These are phyloP conservation scores for Aureobasidium sp. DNA, from an alignment of 2,329 filamentous ascomycete species.

Conservation along the genomic window DNA sequence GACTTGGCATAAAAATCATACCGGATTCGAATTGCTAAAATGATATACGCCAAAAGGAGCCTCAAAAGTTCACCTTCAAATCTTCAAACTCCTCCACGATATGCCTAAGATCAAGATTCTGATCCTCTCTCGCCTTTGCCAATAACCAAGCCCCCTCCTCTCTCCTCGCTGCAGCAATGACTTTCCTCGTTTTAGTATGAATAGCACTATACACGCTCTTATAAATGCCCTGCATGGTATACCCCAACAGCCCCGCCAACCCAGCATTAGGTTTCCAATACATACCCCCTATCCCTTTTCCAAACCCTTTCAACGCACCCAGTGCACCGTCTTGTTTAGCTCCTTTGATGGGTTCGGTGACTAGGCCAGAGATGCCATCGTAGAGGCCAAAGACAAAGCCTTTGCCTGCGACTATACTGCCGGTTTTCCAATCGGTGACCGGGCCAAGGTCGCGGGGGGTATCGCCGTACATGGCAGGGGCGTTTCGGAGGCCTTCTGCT, in stretches of 20 bases:
- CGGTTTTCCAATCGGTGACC: slow-evolving; percentile 56
- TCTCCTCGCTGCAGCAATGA: neutral
- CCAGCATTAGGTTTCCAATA: slow-evolving; percentile 2
- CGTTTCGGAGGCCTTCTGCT: slow-evolving; percentile 62
- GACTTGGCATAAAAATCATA: too few relatives aligned
- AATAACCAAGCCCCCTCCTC: neutral
- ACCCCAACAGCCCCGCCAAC: neutral
- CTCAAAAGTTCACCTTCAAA: too few relatives aligned
- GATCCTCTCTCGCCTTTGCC: neutral
- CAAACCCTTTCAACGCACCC: neutral
- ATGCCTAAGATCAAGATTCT: neutral
- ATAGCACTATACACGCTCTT: neutral
- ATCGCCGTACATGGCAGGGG: slow-evolving; percentile 59
- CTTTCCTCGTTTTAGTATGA: neutral
- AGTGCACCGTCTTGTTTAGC: slow-evolving; percentile 2
- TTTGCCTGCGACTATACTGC: slow-evolving; percentile 25
- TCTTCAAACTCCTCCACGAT: neutral
- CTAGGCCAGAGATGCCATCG: slow-evolving; percentile 46
- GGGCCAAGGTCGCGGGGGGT: slow-evolving; percentile 44
- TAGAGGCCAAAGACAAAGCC: slow-evolving; percentile 1
- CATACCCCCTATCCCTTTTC: neutral
- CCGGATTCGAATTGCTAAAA: too few relatives aligned
- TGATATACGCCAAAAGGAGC: too few relatives aligned
- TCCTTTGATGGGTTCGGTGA: slow-evolving; percentile 56
- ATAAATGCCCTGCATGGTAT: neutral